These are phyloP conservation scores for Xenoacremonium recifei DNA, from an alignment of 2,329 filamentous ascomycete genomes.

Conservation along the genomic window DNA sequence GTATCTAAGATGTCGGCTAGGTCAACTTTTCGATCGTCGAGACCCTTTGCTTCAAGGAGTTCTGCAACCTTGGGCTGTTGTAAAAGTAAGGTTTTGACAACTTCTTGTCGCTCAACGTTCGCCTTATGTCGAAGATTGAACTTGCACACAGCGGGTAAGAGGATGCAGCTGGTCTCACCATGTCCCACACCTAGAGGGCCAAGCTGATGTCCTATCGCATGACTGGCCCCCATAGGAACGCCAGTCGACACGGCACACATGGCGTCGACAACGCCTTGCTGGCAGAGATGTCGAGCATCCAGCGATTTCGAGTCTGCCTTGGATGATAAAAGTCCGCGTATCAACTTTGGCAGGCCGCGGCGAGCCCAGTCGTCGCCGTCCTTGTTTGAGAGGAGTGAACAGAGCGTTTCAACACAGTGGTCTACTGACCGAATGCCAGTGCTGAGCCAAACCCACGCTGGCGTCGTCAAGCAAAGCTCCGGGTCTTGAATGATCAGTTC, in stretches of 20 bases:
- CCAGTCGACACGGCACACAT: constrained; percentile 44
- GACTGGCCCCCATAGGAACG: constrained; percentile 47
- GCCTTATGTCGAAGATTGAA: constrained; percentile 42
- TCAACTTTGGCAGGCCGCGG: constrained; percentile 1
- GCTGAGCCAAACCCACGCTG: constrained; percentile 53
- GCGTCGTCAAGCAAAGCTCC: constrained; percentile 48
- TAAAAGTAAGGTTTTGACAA: constrained; percentile 7
- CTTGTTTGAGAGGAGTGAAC: constrained; percentile 38
- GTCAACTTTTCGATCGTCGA: constrained; percentile 29
- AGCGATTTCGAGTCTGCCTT: constrained; percentile 30
- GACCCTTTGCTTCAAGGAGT: background rate
- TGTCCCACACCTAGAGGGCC: constrained; percentile 57
- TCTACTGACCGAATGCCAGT: constrained; percentile 57
- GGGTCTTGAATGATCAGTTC: constrained; percentile 57
- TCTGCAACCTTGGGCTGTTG: constrained; percentile 10
- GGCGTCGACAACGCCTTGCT: constrained; percentile 50
- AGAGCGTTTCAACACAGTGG: constrained; percentile 57
- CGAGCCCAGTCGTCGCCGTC: constrained; percentile 24
- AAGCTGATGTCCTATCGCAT: constrained; percentile 53
- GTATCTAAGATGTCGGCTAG: constrained; percentile 51
- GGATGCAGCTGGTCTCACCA: constrained; percentile 46
- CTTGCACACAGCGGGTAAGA: constrained; percentile 54
- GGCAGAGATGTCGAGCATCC: constrained; percentile 44
- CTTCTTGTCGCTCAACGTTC: constrained; percentile 29
- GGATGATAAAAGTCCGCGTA: constrained; percentile 3